Percentiles rank a stretch among this genome's conserved stretches.
Evolutionary conservation across 2,329 filamentous ascomycete species (phyloP).

Genomic region (Aspergillus viridinutans): DNA sequence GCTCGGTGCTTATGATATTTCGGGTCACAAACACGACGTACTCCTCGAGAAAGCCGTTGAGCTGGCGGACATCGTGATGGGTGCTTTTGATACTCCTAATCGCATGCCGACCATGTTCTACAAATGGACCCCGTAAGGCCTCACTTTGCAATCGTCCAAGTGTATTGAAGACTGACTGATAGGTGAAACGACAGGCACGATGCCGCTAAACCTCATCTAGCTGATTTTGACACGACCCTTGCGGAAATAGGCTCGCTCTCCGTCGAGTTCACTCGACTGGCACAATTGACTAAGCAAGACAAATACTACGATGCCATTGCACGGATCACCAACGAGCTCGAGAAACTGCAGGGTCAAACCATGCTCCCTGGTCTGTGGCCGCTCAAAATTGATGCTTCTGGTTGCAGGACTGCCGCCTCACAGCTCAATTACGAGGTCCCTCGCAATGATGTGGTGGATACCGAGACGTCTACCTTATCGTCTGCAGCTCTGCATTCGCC

Average conservation of each 20-base stretch:
- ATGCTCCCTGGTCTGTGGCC: conserved; percentile 77
- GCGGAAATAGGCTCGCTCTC: conserved; percentile 73
- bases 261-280: conserved; percentile 84
- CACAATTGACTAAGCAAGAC: conserved; percentile 74
- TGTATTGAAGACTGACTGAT: neutral
- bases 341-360: conserved; percentile 68
- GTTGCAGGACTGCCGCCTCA: conserved; percentile 56
- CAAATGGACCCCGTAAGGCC: conserved; percentile 62
- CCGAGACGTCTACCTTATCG: neutral
- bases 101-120: conserved; percentile 85
- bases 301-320: conserved; percentile 90
- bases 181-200: conserved; percentile 36
- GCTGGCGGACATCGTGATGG: conserved; percentile 74
- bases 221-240: conserved; percentile 53
- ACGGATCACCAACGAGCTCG: conserved; percentile 75
- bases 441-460: conserved; percentile 3
- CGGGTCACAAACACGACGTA: conserved; percentile 62
- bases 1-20: conserved; percentile 81
- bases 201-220: conserved; percentile 60
- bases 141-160: neutral
- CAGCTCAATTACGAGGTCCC: conserved; percentile 12
- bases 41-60: conserved; percentile 75
- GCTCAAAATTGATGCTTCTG: conserved; percentile 69
- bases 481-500: neutral
- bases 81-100: conserved; percentile 87